Conservation (phyloP, 768 basidiomycete genomes). For the Hericium alpestre region DNA sequence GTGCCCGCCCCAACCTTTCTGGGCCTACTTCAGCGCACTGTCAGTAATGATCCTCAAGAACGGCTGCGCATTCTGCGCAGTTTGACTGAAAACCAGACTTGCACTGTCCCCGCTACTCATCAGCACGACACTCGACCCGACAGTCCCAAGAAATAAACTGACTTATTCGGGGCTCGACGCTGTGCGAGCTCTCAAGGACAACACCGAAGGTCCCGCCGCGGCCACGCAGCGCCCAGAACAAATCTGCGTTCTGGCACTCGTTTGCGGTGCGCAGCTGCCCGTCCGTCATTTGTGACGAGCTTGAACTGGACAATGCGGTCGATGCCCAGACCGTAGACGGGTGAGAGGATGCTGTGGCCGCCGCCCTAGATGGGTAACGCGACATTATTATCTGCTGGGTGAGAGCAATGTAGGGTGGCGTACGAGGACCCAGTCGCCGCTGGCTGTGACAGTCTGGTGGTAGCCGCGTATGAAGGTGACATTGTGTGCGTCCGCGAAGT, state of each 20-base stretch:
- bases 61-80: conserved; percentile 10
- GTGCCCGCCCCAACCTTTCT: conserved; percentile 29
- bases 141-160: not conserved
- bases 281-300: conserved; percentile 22
- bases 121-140: not conserved
- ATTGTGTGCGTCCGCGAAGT: conserved; percentile 12
- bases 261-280: conserved; percentile 20
- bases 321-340: conserved; percentile 17
- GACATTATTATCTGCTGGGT: not conserved
- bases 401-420: not conserved
- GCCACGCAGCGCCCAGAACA: conserved; percentile 27
- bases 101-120: conserved; percentile 12
- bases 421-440: conserved; percentile 23
- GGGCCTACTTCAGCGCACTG: conserved; percentile 21
- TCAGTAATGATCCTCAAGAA: conserved; percentile 23
- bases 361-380: conserved; percentile 13
- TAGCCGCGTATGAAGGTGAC: conserved; percentile 19
- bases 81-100: conserved; percentile 16
- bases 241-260: conserved; percentile 18
- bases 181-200: conserved; percentile 18
- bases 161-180: conserved; percentile 16
- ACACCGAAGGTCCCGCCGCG: conserved; percentile 29
- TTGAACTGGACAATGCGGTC: conserved; percentile 22
- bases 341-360: conserved; percentile 21
- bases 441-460: conserved; percentile 19